Evolutionary conservation across 176 grass and related monocot species (phyloP).

Genomic region (Coix lacrymajobi): DNA sequence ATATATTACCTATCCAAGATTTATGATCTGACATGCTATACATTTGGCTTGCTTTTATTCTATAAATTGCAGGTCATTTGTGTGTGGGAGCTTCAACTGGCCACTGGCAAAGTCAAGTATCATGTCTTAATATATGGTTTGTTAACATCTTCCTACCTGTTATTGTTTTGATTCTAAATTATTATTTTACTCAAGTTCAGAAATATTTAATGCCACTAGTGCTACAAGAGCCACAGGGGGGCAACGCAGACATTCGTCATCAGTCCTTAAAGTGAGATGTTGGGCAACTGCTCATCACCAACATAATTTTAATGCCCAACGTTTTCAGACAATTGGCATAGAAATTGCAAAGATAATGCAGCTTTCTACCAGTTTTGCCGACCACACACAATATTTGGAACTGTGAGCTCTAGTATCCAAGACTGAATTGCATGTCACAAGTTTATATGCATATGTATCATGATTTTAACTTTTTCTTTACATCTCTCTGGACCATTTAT

Average conservation of each 20-base stretch:
- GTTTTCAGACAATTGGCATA: neutral
- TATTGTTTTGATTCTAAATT: neutral
- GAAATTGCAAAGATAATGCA: constrained; percentile 12
- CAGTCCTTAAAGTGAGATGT: constrained; percentile 1
- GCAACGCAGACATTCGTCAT: neutral
- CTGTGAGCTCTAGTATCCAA: constrained; percentile 39
- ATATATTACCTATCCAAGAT: neutral
- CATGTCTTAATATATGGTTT: neutral
- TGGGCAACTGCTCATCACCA: neutral
- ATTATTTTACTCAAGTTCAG: neutral
- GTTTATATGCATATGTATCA: neutral
- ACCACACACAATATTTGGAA: constrained; percentile 77
- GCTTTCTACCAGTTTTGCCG: constrained; percentile 69
- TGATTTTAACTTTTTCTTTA: neutral
- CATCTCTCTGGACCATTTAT: constrained; percentile 4
- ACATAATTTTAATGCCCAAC: neutral
- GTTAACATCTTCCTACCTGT: neutral
- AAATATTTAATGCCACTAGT: neutral
- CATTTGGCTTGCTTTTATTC: neutral
- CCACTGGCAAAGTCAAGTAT: constrained; percentile 1
- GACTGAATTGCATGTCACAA: neutral
- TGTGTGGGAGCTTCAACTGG: neutral
- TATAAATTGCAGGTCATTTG: neutral
- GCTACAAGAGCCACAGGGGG: neutral
- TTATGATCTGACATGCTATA: neutral